phyloP scores from a whole-genome alignment of 2,329 filamentous ascomycete genomes.

The Leptographium lundbergii region DNA sequence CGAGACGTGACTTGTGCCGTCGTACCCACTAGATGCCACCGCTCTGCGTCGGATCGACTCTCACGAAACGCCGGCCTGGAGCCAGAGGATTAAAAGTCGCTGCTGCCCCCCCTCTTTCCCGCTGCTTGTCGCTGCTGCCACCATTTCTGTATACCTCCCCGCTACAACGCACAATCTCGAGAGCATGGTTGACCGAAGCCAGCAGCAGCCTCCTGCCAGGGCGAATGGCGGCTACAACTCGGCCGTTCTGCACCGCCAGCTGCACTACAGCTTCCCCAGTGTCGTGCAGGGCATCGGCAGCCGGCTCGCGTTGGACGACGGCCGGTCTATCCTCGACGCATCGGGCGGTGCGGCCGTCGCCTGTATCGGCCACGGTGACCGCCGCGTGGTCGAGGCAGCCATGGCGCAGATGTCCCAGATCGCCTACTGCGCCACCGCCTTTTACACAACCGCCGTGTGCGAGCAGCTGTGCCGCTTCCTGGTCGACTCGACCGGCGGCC shows the following conservation, averaged over 20 bases:
- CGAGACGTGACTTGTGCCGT: too few relatives aligned
- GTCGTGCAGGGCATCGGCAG: constrained; percentile 22
- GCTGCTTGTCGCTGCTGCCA: too few relatives aligned
- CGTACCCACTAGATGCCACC: too few relatives aligned
- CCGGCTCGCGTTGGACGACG: constrained; percentile 26
- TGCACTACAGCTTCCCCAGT: constrained; percentile 20
- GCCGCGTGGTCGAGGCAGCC: constrained; percentile 27
- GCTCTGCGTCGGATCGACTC: too few relatives aligned
- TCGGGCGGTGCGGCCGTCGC: constrained; percentile 33
- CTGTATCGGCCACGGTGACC: constrained; percentile 32
- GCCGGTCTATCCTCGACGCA: constrained; percentile 29
- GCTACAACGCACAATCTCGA: too few relatives aligned
- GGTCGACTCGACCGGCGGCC: constrained; percentile 22
- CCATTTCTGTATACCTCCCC: too few relatives aligned
- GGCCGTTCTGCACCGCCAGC: constrained; percentile 26
- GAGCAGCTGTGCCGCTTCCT: constrained; percentile 26
- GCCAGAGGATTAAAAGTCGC: too few relatives aligned
- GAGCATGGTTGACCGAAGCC: background rate
- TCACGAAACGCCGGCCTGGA: too few relatives aligned
- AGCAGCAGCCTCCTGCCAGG: background rate
- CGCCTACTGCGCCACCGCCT: constrained; percentile 29
- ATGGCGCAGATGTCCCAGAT: constrained; percentile 25
- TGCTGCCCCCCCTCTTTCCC: too few relatives aligned
- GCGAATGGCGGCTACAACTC: constrained; percentile 12
- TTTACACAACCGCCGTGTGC: constrained; percentile 26